Evolutionary conservation across 345 rosid genomes (phyloP).

Genomic region (Hibiscus tridactylites): DNA sequence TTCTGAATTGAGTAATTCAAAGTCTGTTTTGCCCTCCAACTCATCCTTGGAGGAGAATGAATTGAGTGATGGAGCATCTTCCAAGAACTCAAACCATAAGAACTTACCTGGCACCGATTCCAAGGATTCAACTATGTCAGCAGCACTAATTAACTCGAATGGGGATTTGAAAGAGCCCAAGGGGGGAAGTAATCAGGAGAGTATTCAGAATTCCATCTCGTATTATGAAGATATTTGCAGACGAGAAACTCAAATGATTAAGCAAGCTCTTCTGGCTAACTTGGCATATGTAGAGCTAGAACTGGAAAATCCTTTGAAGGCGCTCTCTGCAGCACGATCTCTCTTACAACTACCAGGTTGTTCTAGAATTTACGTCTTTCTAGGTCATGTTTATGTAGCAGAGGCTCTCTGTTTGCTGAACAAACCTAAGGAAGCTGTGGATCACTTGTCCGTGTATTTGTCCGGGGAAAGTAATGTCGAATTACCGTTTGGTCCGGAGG

Average conservation of each 20-base stretch:
- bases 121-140: slow-evolving; percentile 25
- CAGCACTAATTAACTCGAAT: slow-evolving; percentile 43
- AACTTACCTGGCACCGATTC: slow-evolving; percentile 29
- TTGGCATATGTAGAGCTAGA: slow-evolving; percentile 78
- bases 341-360: slow-evolving; percentile 63
- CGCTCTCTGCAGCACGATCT: slow-evolving; percentile 55
- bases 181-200: slow-evolving; percentile 60
- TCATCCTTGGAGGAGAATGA: slow-evolving; percentile 40
- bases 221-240: slow-evolving; percentile 33
- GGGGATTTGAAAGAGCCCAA: slow-evolving; percentile 72
- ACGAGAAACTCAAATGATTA: background rate
- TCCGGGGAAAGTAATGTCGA: slow-evolving; percentile 50
- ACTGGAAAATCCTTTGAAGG: slow-evolving; percentile 73
- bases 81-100: slow-evolving; percentile 35
- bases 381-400: slow-evolving; percentile 79
- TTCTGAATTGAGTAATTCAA: slow-evolving; percentile 31
- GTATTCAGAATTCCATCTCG: slow-evolving; percentile 51
- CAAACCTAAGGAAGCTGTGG: slow-evolving; percentile 73
- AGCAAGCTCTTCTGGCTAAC: slow-evolving; percentile 57
- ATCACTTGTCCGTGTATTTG: slow-evolving; percentile 58
- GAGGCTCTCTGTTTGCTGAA: slow-evolving; percentile 90
- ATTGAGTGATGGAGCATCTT: slow-evolving; percentile 27
- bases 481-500: slow-evolving; percentile 64
- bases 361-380: slow-evolving; percentile 62
- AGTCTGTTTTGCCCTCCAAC: slow-evolving; percentile 31